A percentile compares a stretch with the other conserved stretches of the same genome.
phyloP scores from a whole-genome alignment of 208 protist species.

The Crithidia bombi region DNA sequence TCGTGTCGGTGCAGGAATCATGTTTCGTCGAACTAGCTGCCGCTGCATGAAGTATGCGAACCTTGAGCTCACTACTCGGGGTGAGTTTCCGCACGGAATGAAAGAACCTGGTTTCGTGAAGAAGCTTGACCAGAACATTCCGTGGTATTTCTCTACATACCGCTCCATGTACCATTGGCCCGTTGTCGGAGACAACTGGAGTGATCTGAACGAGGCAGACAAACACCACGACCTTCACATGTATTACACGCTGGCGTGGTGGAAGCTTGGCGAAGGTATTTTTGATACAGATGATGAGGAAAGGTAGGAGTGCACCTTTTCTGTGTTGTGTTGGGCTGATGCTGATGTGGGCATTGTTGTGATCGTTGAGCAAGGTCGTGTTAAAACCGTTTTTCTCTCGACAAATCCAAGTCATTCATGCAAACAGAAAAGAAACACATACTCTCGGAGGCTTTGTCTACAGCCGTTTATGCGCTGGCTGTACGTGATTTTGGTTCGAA shows the following conservation, averaged over 20 bases:
- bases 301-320: conserved; percentile 17
- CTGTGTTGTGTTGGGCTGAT: neutral
- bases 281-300: conserved; percentile 87
- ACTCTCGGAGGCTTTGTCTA: no score
- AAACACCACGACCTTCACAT: conserved; percentile 91
- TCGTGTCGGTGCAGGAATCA: no score
- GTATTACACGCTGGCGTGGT: conserved; percentile 92
- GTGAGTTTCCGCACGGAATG: conserved; percentile 92
- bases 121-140: conserved; percentile 90
- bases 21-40: conserved; percentile 47
- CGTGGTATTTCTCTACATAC: conserved; percentile 92
- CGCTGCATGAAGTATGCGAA: conserved; percentile 86
- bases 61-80: conserved; percentile 82
- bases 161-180: conserved; percentile 92
- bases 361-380: no score
- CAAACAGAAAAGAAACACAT: no score
- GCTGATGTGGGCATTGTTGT: neutral
- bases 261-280: conserved; percentile 90
- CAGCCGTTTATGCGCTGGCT: no score
- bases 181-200: conserved; percentile 85
- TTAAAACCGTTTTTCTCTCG: neutral
- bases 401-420: no score
- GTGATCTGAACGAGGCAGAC: conserved; percentile 82
- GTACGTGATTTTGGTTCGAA: no score
- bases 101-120: conserved; percentile 89